phyloP scores from a whole-genome alignment of 768 basidiomycete genomes.

The Pulveroboletus ravenelii region DNA sequence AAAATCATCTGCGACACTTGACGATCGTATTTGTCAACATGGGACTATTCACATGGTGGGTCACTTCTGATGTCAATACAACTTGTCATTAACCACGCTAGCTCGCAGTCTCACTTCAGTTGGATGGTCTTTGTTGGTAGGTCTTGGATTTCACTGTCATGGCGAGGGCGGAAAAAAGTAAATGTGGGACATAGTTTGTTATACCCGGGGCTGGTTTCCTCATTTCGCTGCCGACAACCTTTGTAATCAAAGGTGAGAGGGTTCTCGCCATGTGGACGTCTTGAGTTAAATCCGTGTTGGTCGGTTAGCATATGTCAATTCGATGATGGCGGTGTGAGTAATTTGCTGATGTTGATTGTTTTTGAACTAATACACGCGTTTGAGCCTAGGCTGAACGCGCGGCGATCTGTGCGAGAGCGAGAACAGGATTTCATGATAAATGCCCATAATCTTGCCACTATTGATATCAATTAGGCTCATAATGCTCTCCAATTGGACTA shows the following conservation, averaged over 20 bases:
- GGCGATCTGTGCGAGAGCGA: constrained; percentile 1
- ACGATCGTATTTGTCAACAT: constrained; percentile 14
- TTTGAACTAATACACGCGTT: background rate
- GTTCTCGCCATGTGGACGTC: background rate
- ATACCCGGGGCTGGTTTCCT: background rate
- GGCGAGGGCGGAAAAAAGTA: background rate
- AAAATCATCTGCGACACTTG: constrained; percentile 9
- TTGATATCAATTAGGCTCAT: constrained; percentile 32
- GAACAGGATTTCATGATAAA: background rate
- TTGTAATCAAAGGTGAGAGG: background rate
- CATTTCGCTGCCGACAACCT: background rate
- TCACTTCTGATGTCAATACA: background rate
- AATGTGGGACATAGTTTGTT: background rate
- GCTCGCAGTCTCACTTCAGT: constrained; percentile 4
- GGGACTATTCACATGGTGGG: constrained; percentile 15
- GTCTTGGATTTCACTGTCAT: background rate
- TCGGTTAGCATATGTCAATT: constrained; percentile 6
- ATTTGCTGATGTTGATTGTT: background rate
- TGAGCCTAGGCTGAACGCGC: constrained; percentile 8
- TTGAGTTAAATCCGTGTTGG: background rate
- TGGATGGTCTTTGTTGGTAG: constrained; percentile 8
- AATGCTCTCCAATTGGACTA: too few species aligned
- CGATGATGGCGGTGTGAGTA: constrained; percentile 16
- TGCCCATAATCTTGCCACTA: constrained; percentile 1
- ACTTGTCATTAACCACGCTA: background rate